phyloP scores from a whole-genome alignment of 495 filamentous ascomycete genomes.

The Penicillium taxi region DNA sequence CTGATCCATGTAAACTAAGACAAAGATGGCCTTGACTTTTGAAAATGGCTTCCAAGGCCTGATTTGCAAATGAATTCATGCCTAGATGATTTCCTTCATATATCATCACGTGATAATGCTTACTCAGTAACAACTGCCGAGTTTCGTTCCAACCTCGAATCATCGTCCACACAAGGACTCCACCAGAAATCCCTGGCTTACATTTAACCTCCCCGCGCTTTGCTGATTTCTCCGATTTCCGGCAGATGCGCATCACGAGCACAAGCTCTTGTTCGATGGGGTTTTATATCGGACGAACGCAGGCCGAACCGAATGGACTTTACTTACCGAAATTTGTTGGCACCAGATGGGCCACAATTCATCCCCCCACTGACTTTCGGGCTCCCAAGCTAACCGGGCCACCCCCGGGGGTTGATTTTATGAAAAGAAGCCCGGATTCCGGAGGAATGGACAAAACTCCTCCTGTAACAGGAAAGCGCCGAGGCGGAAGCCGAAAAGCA shows the following conservation, averaged over 20 bases:
- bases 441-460: slow-evolving; percentile 38
- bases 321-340: slow-evolving; percentile 34
- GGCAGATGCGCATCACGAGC: slow-evolving; percentile 25
- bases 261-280: slow-evolving; percentile 20
- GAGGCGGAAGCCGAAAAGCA: slow-evolving; percentile 41
- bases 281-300: slow-evolving; percentile 30
- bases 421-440: slow-evolving; percentile 29
- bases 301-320: slow-evolving; percentile 37
- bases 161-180: neutral
- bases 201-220: slow-evolving; percentile 1
- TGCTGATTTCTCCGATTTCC: slow-evolving; percentile 40
- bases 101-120: neutral
- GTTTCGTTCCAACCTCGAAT: slow-evolving; percentile 1
- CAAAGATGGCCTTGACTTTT: too few relatives aligned
- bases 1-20: too few relatives aligned
- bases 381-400: slow-evolving; percentile 33
- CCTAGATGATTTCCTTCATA: too few relatives aligned
- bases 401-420: slow-evolving; percentile 25
- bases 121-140: slow-evolving; percentile 2
- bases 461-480: slow-evolving; percentile 40
- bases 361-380: slow-evolving; percentile 37
- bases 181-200: slow-evolving; percentile 4
- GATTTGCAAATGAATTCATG: too few relatives aligned
- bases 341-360: slow-evolving; percentile 31
- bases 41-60: too few relatives aligned